phyloP scores from a whole-genome alignment of 176 grass and related monocot genomes.

The Hordeum marinum region DNA sequence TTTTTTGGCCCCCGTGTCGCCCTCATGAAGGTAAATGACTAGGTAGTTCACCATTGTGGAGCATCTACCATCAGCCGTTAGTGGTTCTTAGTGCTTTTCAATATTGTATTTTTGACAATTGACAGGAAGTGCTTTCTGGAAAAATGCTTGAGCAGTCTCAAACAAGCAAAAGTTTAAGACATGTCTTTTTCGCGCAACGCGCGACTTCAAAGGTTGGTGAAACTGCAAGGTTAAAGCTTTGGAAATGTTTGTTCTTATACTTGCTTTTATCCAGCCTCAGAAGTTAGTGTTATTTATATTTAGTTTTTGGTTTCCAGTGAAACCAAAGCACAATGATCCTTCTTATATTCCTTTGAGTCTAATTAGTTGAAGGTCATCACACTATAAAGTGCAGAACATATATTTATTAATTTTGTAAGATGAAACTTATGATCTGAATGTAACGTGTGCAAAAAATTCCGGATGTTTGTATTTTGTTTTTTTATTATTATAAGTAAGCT shows the following conservation, averaged over 20 bases:
- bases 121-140: slow-evolving; percentile 49
- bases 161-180: slow-evolving; percentile 78
- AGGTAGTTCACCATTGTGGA: slow-evolving; percentile 1
- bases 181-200: slow-evolving; percentile 83
- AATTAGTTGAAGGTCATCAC: background rate
- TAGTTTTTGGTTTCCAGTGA: background rate
- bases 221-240: slow-evolving; percentile 3
- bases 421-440: background rate
- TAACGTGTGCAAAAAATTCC: background rate
- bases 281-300: slow-evolving; percentile 16
- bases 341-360: background rate
- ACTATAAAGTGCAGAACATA: background rate
- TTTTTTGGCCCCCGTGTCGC: slow-evolving; percentile 58
- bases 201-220: slow-evolving; percentile 77
- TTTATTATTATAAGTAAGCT: background rate
- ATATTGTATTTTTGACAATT: slow-evolving; percentile 23
- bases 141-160: slow-evolving; percentile 55
- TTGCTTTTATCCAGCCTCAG: background rate
- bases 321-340: background rate
- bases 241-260: background rate
- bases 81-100: slow-evolving; percentile 13
- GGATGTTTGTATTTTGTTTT: background rate
- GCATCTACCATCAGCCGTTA: background rate
- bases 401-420: background rate
- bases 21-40: slow-evolving; percentile 65